Base-by-base conservation (phyloP, 2,329 filamentous ascomycete genomes). In the Penicillium olsonii region DNA sequence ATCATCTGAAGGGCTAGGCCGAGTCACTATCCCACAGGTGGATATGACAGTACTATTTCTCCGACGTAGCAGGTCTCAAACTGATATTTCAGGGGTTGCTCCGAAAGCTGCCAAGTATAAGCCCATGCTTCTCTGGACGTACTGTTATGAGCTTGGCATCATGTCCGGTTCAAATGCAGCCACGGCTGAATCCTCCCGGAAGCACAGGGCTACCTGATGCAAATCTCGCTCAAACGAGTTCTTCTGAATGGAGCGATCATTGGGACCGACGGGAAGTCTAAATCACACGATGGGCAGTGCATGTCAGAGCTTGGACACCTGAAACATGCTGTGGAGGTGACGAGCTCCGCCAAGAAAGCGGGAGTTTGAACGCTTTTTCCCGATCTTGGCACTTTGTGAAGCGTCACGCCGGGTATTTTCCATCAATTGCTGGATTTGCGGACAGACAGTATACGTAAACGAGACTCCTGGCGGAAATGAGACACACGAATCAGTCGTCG, bases 41-140 rank as follows among this genome's bases (percentile, higher is more conserved):
- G 45, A 42, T 19, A 29, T 24, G 35, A 17, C 12, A 35, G 14
- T 7, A 20, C 14, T 43, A 49, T 41, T 47, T 53, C 35, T 57
- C 52, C 52, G 54, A 55, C 50, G 19, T 2, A 7, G 12, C 26
- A 44, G 35, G 54, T 53, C 22, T 55, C 53, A 57, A 42, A 31
- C 6, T 51, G 37, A 37, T 12, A 20, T 17, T 27, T 26, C 27
- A 31, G 37, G 49, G 19, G 37, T 17, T 12, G 24, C 8, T 10
- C 7, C 17, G 12, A 19, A 14, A 18, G 12, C 5, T 29, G 40
- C 17, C 40, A 42, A 37, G 45, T 15, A 15, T 15, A 18, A 20
- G 39, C 20, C 14, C 19, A 41, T 15, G 18, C n/a, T 35, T 18
- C 26, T 14, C 33, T 37, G 3, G 37, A 12, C 27, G 22, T 11